These are phyloP conservation scores for Podospora conica DNA, from an alignment of 495 filamentous ascomycete species.

Conservation along the genomic window DNA sequence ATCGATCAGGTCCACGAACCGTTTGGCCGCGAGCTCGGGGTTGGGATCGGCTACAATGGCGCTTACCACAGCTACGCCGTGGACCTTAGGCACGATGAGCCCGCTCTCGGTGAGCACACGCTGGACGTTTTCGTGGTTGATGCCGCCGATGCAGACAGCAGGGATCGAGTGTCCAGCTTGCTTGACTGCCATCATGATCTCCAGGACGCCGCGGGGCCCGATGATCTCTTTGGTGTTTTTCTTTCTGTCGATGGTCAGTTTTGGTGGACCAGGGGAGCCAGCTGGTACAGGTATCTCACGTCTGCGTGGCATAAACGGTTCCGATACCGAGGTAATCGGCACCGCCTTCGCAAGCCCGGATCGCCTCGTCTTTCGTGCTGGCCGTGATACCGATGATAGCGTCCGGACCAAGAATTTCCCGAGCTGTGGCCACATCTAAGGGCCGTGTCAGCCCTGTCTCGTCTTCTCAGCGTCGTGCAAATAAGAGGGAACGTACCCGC, in stretches of 20 bases:
- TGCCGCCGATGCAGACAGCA: slow-evolving; percentile 81
- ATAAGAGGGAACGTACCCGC: slow-evolving; percentile 51
- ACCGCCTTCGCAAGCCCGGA: slow-evolving; percentile 58
- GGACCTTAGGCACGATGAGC: slow-evolving; percentile 45
- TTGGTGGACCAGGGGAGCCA: not conserved
- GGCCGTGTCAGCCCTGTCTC: not conserved
- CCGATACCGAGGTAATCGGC: slow-evolving; percentile 89
- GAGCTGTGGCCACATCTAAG: slow-evolving; percentile 57
- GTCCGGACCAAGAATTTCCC: slow-evolving; percentile 63
- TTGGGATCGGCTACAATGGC: slow-evolving; percentile 72
- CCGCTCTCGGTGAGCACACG: slow-evolving; percentile 63
- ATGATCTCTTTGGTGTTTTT: slow-evolving; percentile 76
- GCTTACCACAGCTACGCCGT: slow-evolving; percentile 85
- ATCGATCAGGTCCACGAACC: slow-evolving; percentile 46
- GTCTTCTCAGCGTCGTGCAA: too few relatives aligned
- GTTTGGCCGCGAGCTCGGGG: slow-evolving; percentile 52
- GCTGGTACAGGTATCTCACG: slow-evolving; percentile 40
- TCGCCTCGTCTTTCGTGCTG: slow-evolving; percentile 60
- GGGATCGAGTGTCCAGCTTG: slow-evolving; percentile 26
- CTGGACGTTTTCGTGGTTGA: slow-evolving; percentile 72
- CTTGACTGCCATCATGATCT: slow-evolving; percentile 58
- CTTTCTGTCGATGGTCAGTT: slow-evolving; percentile 39
- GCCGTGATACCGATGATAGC: slow-evolving; percentile 65
- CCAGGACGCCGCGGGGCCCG: slow-evolving; percentile 67
- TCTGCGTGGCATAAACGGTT: slow-evolving; percentile 77